Percentiles rank a stretch among this genome's conserved stretches.
These are phyloP conservation scores for Chloranthus sessilifolius DNA, from an alignment of 164 flowering plant genomes.

Conservation along the genomic window DNA sequence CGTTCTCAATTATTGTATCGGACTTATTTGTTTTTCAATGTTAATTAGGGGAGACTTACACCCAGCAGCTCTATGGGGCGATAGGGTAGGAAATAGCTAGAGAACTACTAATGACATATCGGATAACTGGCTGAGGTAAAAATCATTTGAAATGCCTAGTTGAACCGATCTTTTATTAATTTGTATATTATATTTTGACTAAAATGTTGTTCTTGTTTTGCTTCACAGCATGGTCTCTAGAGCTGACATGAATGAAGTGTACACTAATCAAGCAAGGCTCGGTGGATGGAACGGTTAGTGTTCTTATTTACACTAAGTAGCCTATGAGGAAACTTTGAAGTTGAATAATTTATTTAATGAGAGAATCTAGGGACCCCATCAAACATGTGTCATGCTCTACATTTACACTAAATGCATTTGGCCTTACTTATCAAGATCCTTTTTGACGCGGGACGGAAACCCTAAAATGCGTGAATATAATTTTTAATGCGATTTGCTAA, in stretches of 20 bases:
- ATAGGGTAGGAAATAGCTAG: constrained; percentile 56
- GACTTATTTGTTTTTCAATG: background rate
- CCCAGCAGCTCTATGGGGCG: constrained; percentile 62
- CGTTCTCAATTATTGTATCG: background rate
- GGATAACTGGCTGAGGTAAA: constrained; percentile 49
- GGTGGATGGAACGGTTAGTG: constrained; percentile 89
- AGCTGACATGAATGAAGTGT: constrained; percentile 67
- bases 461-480: too few species aligned
- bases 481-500: too few species aligned
- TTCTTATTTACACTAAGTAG: too few species aligned
- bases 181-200: background rate
- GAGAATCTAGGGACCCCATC: too few species aligned
- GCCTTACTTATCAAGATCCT: too few species aligned
- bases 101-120: constrained; percentile 57
- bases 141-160: background rate
- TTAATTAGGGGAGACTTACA: constrained; percentile 50
- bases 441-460: too few species aligned
- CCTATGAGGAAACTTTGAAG: too few species aligned
- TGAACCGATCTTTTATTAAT: too few species aligned
- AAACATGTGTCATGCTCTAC: too few species aligned
- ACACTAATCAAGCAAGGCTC: constrained; percentile 65
- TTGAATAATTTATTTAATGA: too few species aligned
- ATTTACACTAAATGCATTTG: too few species aligned
- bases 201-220: background rate
- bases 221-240: constrained; percentile 53